Conservation (phyloP, 202 grass and related monocot genomes). For the Panicum virgatum region DNA sequence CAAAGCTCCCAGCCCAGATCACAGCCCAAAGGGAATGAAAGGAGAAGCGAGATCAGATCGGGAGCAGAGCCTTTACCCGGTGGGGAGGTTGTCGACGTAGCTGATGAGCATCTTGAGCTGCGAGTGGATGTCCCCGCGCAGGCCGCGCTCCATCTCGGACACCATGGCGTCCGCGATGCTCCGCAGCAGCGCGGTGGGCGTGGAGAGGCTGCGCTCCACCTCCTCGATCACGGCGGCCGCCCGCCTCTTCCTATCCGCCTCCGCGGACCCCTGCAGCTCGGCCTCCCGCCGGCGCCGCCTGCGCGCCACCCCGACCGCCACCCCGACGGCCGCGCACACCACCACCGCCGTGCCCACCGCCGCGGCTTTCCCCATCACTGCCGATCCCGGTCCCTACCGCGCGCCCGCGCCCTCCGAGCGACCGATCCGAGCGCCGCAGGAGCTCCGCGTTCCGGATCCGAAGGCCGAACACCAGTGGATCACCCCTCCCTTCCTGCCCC, state of each 20-base stretch:
- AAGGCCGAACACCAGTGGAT: constrained; percentile 23
- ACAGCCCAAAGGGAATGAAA: background rate
- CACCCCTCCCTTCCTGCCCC: background rate
- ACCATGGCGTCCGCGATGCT: constrained; percentile 81
- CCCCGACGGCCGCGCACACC: constrained; percentile 71
- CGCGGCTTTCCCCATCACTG: constrained; percentile 71
- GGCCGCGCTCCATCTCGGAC: constrained; percentile 67
- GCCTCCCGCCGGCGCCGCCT: constrained; percentile 20
- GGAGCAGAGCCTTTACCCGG: constrained; percentile 51
- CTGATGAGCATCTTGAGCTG: constrained; percentile 87
- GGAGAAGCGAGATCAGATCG: constrained; percentile 27
- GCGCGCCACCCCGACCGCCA: constrained; percentile 54
- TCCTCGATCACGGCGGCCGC: constrained; percentile 57
- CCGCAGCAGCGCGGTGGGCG: constrained; percentile 72
- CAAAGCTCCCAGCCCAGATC: background rate
- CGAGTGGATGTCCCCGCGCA: constrained; percentile 61
- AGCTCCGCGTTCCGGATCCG: constrained; percentile 39
- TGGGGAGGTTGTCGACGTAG: constrained; percentile 89
- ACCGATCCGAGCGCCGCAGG: constrained; percentile 16
- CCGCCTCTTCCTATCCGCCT: constrained; percentile 45
- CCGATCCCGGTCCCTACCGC: background rate
- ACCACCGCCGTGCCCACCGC: constrained; percentile 62
- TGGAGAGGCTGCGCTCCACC: constrained; percentile 54
- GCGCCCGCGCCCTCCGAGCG: background rate
- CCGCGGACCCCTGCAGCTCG: constrained; percentile 10